Evolutionary conservation across 129 eudicot genomes (phyloP).

Genomic region (Tagetes patula): DNA sequence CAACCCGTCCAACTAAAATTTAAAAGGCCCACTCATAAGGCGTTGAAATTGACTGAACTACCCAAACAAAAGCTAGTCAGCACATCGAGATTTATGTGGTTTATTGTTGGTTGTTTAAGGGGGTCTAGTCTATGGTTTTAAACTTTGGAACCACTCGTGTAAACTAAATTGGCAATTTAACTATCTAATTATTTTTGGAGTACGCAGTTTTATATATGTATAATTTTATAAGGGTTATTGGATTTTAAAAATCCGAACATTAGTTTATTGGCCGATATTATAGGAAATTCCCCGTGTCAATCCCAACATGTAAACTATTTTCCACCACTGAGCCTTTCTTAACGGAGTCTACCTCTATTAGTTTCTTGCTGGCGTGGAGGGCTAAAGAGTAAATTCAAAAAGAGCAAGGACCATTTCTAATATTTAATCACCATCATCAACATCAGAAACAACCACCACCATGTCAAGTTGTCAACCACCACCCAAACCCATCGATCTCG

Average conservation of each 20-base stretch:
- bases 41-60: not conserved
- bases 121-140: not conserved
- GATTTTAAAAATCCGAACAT: too few species aligned
- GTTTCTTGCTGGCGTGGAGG: too few species aligned
- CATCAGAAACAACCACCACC: constrained; percentile 8
- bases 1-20: not conserved
- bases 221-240: too few species aligned
- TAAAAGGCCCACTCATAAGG: not conserved
- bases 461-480: constrained; percentile 44
- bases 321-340: too few species aligned
- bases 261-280: too few species aligned
- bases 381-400: too few species aligned
- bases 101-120: not conserved
- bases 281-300: too few species aligned
- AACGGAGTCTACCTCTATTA: too few species aligned
- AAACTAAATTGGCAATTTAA: not conserved
- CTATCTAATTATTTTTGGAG: not conserved
- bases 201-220: too few species aligned
- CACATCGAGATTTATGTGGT: not conserved
- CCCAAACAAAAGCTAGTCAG: not conserved
- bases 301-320: too few species aligned
- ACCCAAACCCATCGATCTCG: constrained; percentile 52
- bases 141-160: not conserved
- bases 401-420: too few species aligned
- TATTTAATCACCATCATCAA: too few species aligned